These are phyloP conservation scores for Helminthosporium solani DNA, from an alignment of 2,329 filamentous ascomycete species.

Conservation along the genomic window DNA sequence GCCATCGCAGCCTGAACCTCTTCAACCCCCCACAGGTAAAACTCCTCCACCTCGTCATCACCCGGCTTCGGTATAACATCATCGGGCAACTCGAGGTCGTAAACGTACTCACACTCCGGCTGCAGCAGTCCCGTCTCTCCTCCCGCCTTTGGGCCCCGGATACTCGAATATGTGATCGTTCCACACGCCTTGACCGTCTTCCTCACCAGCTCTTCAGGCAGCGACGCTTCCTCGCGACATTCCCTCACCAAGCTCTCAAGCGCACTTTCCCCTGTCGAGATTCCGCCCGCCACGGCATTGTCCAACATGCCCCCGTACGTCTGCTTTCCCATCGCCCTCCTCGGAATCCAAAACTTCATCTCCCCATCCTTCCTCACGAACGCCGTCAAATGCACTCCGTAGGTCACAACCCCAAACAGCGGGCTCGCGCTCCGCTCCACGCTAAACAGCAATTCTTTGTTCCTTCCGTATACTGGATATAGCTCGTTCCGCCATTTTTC, in stretches of 20 bases:
- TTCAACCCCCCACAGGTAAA: constrained; percentile 74
- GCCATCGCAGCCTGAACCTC: constrained; percentile 70
- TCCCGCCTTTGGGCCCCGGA: constrained; percentile 72
- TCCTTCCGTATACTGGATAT: constrained; percentile 44
- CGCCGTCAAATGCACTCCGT: constrained; percentile 46
- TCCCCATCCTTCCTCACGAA: constrained; percentile 52
- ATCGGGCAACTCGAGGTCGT: constrained; percentile 75
- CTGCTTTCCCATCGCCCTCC: constrained; percentile 72
- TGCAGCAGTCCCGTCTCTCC: constrained; percentile 82
- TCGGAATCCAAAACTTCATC: constrained; percentile 81
- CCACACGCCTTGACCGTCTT: constrained; percentile 61
- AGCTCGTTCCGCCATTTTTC: constrained; percentile 46
- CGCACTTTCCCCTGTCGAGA: constrained; percentile 76
- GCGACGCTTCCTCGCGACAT: constrained; percentile 81
- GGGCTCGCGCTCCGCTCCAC: constrained; percentile 47
- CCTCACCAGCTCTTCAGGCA: constrained; percentile 70
- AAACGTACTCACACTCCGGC: constrained; percentile 89
- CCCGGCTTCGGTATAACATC: constrained; percentile 71
- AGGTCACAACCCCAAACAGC: constrained; percentile 47
- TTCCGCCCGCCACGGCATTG: constrained; percentile 86
- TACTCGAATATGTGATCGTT: constrained; percentile 80
- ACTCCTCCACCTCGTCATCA: constrained; percentile 87
- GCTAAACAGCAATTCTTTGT: constrained; percentile 44
- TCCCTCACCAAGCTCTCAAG: constrained; percentile 84
- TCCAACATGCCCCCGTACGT: constrained; percentile 92